Percentiles rank a stretch among this genome's conserved stretches.
These are phyloP conservation scores for Herpetomonas samuelpessoai DNA, from an alignment of 208 protist genomes.

Conservation along the genomic window DNA sequence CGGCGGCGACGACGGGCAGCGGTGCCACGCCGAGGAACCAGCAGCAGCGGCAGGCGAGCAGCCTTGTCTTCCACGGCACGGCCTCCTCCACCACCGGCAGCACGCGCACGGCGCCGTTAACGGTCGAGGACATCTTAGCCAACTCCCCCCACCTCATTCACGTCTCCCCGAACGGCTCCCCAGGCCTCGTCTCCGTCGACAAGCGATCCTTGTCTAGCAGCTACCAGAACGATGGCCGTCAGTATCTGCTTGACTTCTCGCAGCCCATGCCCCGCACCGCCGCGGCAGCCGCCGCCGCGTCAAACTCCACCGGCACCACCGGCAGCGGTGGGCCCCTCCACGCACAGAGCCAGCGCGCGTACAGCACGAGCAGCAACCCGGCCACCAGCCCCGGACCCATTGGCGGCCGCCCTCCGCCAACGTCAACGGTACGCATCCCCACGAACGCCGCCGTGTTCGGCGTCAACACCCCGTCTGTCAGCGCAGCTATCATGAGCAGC, in stretches of 20 bases:
- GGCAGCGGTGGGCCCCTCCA: no score
- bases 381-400: background rate
- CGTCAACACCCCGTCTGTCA: no score
- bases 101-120: background rate
- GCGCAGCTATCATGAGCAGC: no score
- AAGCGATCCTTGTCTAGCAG: background rate
- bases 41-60: background rate
- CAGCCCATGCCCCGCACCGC: background rate
- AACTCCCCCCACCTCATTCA: background rate
- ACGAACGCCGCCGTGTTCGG: no score
- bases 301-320: no score
- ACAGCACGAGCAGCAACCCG: background rate
- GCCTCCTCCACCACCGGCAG: background rate
- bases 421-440: background rate
- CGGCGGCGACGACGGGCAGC: background rate
- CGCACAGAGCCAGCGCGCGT: background rate
- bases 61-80: background rate
- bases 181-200: background rate
- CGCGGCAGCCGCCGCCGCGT: no score
- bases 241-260: conserved; percentile 40
- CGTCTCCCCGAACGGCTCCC: background rate
- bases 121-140: background rate
- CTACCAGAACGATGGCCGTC: conserved; percentile 19
- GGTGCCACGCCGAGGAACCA: background rate
- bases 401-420: background rate